Percentiles rank a stretch among this genome's conserved stretches.
phyloP scores from a whole-genome alignment of 2,329 filamentous ascomycete genomes.

The Camillea tinctor region DNA sequence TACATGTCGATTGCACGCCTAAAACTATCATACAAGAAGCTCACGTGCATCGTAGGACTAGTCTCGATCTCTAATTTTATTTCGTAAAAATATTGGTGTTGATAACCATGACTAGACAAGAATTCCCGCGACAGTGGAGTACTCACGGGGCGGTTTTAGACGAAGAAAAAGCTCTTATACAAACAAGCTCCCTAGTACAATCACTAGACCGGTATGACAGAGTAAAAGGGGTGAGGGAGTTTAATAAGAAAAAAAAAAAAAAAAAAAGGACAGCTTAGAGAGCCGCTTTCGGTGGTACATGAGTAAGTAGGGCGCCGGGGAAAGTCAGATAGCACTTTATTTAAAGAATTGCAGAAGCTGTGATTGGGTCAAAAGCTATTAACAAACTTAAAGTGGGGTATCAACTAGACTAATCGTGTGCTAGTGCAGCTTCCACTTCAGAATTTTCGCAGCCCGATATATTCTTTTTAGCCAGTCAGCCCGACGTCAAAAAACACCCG shows the following conservation, averaged over 20 bases:
- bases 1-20: too few species aligned
- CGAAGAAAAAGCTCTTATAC: not conserved
- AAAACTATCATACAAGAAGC: too few species aligned
- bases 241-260: too few species aligned
- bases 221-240: too few species aligned
- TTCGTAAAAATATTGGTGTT: not conserved
- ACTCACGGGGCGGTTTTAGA: not conserved
- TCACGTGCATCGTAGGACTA: too few species aligned
- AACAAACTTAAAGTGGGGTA: not conserved
- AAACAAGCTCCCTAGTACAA: not conserved
- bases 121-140: not conserved
- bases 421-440: not conserved
- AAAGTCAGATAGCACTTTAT: not conserved
- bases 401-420: not conserved
- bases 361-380: conserved; percentile 8
- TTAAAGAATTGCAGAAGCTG: conserved; percentile 3
- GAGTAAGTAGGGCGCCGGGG: not conserved
- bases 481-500: too few species aligned
- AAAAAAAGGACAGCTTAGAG: not conserved
- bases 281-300: not conserved
- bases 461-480: not conserved
- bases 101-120: not conserved
- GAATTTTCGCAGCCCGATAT: not conserved
- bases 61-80: not conserved
- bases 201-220: not conserved